phyloP scores from a whole-genome alignment of 345 rosid genomes.

The Euphorbia tirucalli region DNA sequence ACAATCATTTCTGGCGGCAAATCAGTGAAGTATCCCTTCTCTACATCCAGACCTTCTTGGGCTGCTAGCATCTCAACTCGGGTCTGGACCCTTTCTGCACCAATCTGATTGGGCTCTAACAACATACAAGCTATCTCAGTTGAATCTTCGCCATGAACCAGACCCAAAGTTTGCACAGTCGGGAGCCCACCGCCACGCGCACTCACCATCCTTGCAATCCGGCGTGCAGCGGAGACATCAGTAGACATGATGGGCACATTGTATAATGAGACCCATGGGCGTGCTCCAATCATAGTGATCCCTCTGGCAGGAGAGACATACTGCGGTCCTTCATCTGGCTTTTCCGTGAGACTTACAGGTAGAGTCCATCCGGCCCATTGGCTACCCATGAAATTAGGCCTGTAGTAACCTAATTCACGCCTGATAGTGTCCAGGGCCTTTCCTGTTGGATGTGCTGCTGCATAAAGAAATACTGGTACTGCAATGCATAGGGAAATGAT shows the following conservation, averaged over 20 bases:
- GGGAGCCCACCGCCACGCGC: conserved; percentile 68
- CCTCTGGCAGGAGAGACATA: conserved; percentile 42
- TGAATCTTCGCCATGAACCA: conserved; percentile 49
- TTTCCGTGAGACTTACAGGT: conserved; percentile 32
- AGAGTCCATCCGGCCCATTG: conserved; percentile 56
- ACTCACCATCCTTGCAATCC: conserved; percentile 57
- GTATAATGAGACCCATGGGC: conserved; percentile 46
- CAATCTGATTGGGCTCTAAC: conserved; percentile 54
- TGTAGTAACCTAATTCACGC: conserved; percentile 56
- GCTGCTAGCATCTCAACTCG: conserved; percentile 53
- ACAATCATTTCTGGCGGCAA: conserved; percentile 49
- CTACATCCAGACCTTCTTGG: conserved; percentile 50
- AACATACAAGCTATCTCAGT: conserved; percentile 64
- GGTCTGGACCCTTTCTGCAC: conserved; percentile 55
- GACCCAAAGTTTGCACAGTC: conserved; percentile 49
- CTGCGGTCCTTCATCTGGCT: conserved; percentile 49
- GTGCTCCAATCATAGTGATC: conserved; percentile 52
- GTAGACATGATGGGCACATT: conserved; percentile 51
- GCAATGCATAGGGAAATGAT: conserved; percentile 13
- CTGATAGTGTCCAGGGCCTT: conserved; percentile 53
- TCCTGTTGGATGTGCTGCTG: conserved; percentile 56
- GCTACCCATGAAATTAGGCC: conserved; percentile 55
- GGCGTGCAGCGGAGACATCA: conserved; percentile 35
- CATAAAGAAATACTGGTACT: conserved; percentile 60
- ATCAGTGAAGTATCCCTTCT: conserved; percentile 63